A percentile compares a stretch with the other conserved stretches of the same genome.
Conservation (phyloP, 345 rosid species). For the Murraya koenigii region DNA sequence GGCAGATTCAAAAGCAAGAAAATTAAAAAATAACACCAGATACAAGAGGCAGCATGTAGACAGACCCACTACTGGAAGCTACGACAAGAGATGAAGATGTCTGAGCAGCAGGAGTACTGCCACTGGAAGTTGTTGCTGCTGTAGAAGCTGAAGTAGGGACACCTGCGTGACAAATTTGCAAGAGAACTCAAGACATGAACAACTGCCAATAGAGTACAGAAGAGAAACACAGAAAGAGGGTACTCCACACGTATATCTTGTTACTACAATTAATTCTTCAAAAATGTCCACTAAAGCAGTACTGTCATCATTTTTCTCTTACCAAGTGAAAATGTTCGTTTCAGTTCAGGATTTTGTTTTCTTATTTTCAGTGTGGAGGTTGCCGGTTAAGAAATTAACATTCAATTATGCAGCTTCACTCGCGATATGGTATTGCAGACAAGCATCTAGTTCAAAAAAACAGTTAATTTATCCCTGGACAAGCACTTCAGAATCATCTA, state of each 20-base stretch:
- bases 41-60: conserved; percentile 30
- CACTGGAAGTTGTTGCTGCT: conserved; percentile 39
- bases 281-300: background rate
- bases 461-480: background rate
- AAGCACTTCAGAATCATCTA: background rate
- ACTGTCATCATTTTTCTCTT: background rate
- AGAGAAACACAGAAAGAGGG: background rate
- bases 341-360: background rate
- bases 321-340: background rate
- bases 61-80: conserved; percentile 82
- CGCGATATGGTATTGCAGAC: background rate
- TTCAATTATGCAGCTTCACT: background rate
- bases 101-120: conserved; percentile 46
- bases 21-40: background rate
- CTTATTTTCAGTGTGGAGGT: background rate
- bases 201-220: background rate
- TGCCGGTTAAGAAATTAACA: background rate
- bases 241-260: background rate
- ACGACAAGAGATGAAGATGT: conserved; percentile 53
- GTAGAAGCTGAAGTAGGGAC: conserved; percentile 49
- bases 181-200: background rate
- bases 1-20: background rate
- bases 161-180: conserved; percentile 41
- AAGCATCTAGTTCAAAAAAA: background rate
- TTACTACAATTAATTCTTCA: background rate